Conservation (phyloP, 306 rosid genomes). For the Benincasa hispida region DNA sequence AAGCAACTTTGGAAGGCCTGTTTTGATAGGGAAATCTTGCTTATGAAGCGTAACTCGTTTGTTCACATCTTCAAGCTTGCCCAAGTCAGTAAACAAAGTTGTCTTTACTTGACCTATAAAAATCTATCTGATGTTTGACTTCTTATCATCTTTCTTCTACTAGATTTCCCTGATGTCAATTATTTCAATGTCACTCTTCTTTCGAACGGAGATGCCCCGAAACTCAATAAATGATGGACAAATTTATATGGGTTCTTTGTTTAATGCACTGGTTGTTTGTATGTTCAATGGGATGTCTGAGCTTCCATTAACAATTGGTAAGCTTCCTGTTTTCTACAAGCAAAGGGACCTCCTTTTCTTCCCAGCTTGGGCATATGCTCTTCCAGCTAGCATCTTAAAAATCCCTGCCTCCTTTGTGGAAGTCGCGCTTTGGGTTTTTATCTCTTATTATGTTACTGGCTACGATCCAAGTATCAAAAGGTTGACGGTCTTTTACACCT, state of each 20-base stretch:
- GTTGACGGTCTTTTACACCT: constrained; percentile 11
- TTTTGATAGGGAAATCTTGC: constrained; percentile 27
- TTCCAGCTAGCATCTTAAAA: constrained; percentile 40
- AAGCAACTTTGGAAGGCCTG: constrained; percentile 27
- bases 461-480: constrained; percentile 41
- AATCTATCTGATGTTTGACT: background rate
- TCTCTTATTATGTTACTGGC: constrained; percentile 41
- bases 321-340: constrained; percentile 53
- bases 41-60: constrained; percentile 34
- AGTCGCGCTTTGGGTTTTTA: constrained; percentile 38
- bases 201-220: constrained; percentile 56
- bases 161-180: constrained; percentile 33
- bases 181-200: constrained; percentile 40
- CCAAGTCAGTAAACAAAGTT: constrained; percentile 17
- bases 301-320: constrained; percentile 30
- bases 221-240: constrained; percentile 30
- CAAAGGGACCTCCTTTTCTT: constrained; percentile 46
- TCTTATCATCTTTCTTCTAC: background rate
- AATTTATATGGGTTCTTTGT: constrained; percentile 36
- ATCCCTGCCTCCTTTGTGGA: constrained; percentile 31
- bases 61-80: constrained; percentile 23
- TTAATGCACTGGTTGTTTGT: constrained; percentile 18
- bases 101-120: background rate
- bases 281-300: constrained; percentile 48
- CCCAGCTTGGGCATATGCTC: constrained; percentile 54